Base-by-base conservation (phyloP, 2,329 filamentous ascomycete species). In the Pseudogymnoascus sp. region DNA sequence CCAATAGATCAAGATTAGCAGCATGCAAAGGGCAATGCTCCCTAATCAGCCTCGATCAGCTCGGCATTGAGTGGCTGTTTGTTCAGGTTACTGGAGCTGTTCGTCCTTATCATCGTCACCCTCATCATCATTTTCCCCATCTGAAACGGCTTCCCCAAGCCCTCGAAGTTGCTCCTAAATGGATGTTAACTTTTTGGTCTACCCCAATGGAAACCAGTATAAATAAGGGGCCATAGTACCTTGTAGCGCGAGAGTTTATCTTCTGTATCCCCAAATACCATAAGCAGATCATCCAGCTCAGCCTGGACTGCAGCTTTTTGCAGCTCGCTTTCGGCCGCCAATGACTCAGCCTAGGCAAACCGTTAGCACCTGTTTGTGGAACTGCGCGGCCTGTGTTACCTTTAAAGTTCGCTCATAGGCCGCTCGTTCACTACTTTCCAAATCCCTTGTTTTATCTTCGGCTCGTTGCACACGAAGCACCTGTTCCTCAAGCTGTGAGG, bases 201-300 rank as follows among this genome's bases (percentile, higher is more conserved):
- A 35, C 6, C 33, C 2, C 47, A 42, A 56, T 35, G 44, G 47
- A n/a, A n/a, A n/a, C n/a, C n/a, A n/a, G n/a, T n/a, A n/a, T n/a
- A 37, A 19, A 19, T 40, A 16, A 21, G n/a, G 53, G 21, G 24
- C 19, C 40, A 40, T 73, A 81, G 68, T 76, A 89, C 88, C 81
- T 90, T 93, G 72, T 93, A 91, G 69, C 84, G 85, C 44, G 82
- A 81, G 59, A 86, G 80, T 76, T 93, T 93, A 62, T 91, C 88
- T 74, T 95, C 90, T 16, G 92, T 72, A 71, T 95, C 90, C 13
- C 85, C 86, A 74, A 93, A 91, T 4, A 95, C 87, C 77, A 93
- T 89, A 37, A 95, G 77, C 62, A 93, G 79, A 73, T 95, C 90
- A 68, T 95, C 90, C 53, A 93, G 79, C 74, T 95, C 90, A 2